phyloP scores from a whole-genome alignment of 1,139 yeast species.

The Debaryomyces subglobosus region DNA sequence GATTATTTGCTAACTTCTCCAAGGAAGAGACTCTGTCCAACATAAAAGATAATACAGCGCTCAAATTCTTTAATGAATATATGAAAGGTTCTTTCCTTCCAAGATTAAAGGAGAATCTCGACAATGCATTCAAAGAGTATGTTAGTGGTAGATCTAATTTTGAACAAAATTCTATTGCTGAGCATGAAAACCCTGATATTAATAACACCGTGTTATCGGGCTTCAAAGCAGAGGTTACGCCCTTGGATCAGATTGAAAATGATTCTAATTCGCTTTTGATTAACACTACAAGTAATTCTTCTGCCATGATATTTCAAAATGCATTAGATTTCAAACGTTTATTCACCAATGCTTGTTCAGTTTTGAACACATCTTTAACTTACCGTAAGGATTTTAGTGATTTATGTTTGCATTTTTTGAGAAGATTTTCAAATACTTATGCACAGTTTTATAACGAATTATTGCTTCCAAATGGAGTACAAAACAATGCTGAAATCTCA shows the following conservation, averaged over 20 bases:
- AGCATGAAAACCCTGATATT: slow-evolving; percentile 4
- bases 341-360: slow-evolving; percentile 53
- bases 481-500: slow-evolving; percentile 1
- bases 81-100: slow-evolving; percentile 69
- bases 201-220: slow-evolving; percentile 14
- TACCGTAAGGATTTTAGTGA: slow-evolving; percentile 56
- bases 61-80: slow-evolving; percentile 62
- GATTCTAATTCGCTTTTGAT: not conserved
- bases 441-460: slow-evolving; percentile 34
- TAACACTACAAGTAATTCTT: slow-evolving; percentile 10
- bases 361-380: slow-evolving; percentile 62
- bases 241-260: slow-evolving; percentile 8
- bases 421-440: slow-evolving; percentile 36
- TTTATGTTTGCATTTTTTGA: slow-evolving; percentile 42
- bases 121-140: slow-evolving; percentile 32
- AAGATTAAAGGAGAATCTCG: slow-evolving; percentile 60
- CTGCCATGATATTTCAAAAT: slow-evolving; percentile 42
- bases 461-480: slow-evolving; percentile 13
- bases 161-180: not conserved
- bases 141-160: slow-evolving; percentile 26
- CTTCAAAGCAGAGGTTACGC: slow-evolving; percentile 20
- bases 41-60: slow-evolving; percentile 27
- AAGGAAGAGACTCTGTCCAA: slow-evolving; percentile 11
- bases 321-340: slow-evolving; percentile 58
- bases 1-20: slow-evolving; percentile 24